Conservation (phyloP, 495 filamentous ascomycete species). For the Penicillium antarcticum region DNA sequence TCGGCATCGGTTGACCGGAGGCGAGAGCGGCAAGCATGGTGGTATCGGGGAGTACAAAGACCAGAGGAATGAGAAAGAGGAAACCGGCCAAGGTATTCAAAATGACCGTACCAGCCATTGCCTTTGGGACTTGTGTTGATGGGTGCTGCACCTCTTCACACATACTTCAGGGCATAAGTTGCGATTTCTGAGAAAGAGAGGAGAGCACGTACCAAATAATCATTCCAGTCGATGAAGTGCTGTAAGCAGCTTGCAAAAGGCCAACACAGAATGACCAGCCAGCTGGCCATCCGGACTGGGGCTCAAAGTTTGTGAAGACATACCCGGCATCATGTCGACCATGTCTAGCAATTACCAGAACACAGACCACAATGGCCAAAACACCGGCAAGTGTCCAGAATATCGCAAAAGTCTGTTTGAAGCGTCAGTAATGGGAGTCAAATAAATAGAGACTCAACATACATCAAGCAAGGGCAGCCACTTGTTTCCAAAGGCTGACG, state of each 20-base stretch:
- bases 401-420: constrained; percentile 55
- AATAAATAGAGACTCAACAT: constrained; percentile 30
- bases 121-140: constrained; percentile 55
- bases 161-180: constrained; percentile 29
- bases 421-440: constrained; percentile 17
- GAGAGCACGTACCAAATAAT: constrained; percentile 20
- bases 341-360: constrained; percentile 49
- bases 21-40: constrained; percentile 49
- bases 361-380: constrained; percentile 52
- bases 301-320: constrained; percentile 56
- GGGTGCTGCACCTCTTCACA: constrained; percentile 62
- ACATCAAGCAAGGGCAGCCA: constrained; percentile 42
- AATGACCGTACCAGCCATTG: constrained; percentile 61
- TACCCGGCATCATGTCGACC: constrained; percentile 42
- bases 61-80: constrained; percentile 55
- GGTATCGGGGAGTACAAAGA: constrained; percentile 58
- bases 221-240: constrained; percentile 50
- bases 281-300: constrained; percentile 51
- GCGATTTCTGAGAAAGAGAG: not conserved
- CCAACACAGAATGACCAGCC: constrained; percentile 57
- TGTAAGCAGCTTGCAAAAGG: constrained; percentile 51
- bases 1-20: constrained; percentile 41
- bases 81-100: constrained; percentile 63
- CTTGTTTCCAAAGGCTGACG: constrained; percentile 17
- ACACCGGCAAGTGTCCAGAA: constrained; percentile 55